These are phyloP conservation scores for Botrytis galanthina DNA, from an alignment of 2,329 filamentous ascomycete species.

Conservation along the genomic window DNA sequence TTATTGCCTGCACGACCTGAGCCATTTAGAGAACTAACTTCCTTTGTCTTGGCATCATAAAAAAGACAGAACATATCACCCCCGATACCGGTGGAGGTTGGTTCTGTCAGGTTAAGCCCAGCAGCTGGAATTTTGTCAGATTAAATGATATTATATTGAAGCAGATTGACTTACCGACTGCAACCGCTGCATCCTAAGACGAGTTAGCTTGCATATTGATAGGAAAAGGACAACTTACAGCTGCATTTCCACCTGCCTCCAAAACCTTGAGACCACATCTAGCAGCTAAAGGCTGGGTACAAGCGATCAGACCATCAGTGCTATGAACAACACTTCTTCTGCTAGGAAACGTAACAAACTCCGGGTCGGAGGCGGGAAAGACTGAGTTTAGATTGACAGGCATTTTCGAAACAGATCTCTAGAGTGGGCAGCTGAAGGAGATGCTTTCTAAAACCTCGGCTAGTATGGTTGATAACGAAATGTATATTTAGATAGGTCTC, in stretches of 20 bases:
- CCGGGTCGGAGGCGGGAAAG: conserved; percentile 35
- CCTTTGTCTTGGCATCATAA: conserved; percentile 55
- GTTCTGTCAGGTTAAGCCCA: conserved; percentile 89
- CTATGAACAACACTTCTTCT: conserved; percentile 91
- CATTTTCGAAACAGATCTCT: conserved; percentile 28
- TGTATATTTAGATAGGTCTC: background rate
- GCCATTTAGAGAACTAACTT: conserved; percentile 84
- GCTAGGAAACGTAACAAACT: conserved; percentile 68
- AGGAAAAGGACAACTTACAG: conserved; percentile 54
- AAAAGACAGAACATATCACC: conserved; percentile 67
- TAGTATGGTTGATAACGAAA: background rate
- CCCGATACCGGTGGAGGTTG: conserved; percentile 88
- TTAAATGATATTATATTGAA: background rate
- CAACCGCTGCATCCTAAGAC: conserved; percentile 85
- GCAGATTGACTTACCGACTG: conserved; percentile 61
- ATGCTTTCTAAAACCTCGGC: background rate
- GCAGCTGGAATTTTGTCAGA: conserved; percentile 59
- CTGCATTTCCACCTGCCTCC: conserved; percentile 87
- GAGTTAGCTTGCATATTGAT: conserved; percentile 21
- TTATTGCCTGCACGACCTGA: conserved; percentile 78
- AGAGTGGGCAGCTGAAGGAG: background rate
- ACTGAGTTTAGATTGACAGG: conserved; percentile 38
- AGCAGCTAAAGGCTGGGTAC: conserved; percentile 83
- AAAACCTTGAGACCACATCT: conserved; percentile 83
- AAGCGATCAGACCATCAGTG: conserved; percentile 86